A percentile compares a stretch with the other conserved stretches of the same genome.
These are phyloP conservation scores for Hymenochaete sp. DNA, from an alignment of 1,284 basidiomycete genomes.

Conservation along the genomic window DNA sequence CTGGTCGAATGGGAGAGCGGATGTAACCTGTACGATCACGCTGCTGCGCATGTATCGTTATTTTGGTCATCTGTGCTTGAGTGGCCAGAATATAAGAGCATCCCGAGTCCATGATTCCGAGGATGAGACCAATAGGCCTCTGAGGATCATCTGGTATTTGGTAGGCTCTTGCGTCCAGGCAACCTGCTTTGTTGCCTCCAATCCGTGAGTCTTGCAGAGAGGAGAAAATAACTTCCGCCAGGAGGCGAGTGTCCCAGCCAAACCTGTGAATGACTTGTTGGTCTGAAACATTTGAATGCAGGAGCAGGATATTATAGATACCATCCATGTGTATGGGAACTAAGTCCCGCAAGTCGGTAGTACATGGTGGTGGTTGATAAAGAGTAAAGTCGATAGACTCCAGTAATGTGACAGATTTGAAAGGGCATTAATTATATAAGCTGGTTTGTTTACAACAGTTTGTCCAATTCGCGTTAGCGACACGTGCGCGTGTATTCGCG, in stretches of 20 bases:
- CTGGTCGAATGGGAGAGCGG: slow-evolving; percentile 1
- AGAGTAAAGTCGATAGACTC: not conserved
- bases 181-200: slow-evolving; percentile 5
- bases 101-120: slow-evolving; percentile 28
- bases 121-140: slow-evolving; percentile 18
- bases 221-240: slow-evolving; percentile 8
- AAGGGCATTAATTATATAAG: not conserved
- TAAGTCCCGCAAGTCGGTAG: slow-evolving; percentile 29
- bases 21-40: not conserved
- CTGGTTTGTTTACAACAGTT: no score
- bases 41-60: slow-evolving; percentile 12
- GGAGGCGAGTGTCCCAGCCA: slow-evolving; percentile 13
- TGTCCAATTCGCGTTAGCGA: no score
- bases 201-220: not conserved
- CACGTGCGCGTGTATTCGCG: not conserved
- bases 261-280: slow-evolving; percentile 12
- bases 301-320: slow-evolving; percentile 12
- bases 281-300: not conserved
- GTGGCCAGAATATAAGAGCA: slow-evolving; percentile 29
- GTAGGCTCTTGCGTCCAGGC: slow-evolving; percentile 13
- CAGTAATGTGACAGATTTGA: not conserved
- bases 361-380: slow-evolving; percentile 1
- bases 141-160: no score
- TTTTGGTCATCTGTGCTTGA: slow-evolving; percentile 12
- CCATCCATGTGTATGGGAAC: slow-evolving; percentile 22